These are phyloP conservation scores for Phytophthora vignae DNA, from an alignment of 352 stramenopile species.

Conservation along the genomic window DNA sequence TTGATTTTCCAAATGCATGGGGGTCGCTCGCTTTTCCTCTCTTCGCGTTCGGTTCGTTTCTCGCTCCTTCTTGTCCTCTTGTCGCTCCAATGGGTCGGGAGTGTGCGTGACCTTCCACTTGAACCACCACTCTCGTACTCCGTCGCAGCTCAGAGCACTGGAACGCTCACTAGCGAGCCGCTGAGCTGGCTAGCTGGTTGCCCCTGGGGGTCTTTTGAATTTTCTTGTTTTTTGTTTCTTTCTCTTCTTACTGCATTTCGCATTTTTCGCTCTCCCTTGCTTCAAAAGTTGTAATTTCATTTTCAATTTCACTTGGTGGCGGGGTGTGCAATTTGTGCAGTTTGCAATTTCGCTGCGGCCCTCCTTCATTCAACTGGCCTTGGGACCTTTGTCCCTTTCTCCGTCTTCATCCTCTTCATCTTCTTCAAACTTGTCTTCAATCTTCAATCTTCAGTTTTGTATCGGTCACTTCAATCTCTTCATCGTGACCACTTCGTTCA, in stretches of 20 bases:
- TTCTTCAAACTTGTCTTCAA: conserved; percentile 35
- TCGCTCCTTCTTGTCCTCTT: conserved; percentile 21
- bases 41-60: conserved; percentile 4
- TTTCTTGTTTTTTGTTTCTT: conserved; percentile 39
- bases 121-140: conserved; percentile 1
- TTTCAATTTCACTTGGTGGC: conserved; percentile 43
- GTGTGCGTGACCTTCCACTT: conserved; percentile 8
- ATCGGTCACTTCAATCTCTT: conserved; percentile 41
- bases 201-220: conserved; percentile 30
- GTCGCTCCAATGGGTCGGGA: conserved; percentile 14
- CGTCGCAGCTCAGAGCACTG: conserved; percentile 20
- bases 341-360: conserved; percentile 44
- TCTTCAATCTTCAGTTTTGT: conserved; percentile 24
- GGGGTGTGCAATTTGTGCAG: conserved; percentile 38
- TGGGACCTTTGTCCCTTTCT: conserved; percentile 29
- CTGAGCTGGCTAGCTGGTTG: too few relatives aligned
- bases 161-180: conserved; percentile 25
- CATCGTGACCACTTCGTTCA: conserved; percentile 40
- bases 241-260: conserved; percentile 41
- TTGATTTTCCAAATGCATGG: conserved; percentile 53
- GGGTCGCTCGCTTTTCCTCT: conserved; percentile 5
- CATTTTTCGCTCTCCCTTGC: conserved; percentile 39
- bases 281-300: conserved; percentile 60
- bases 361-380: conserved; percentile 45
- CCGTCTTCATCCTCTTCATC: conserved; percentile 30